Conservation (phyloP, 1,284 basidiomycete genomes). For the Phenoliferia sp. region DNA sequence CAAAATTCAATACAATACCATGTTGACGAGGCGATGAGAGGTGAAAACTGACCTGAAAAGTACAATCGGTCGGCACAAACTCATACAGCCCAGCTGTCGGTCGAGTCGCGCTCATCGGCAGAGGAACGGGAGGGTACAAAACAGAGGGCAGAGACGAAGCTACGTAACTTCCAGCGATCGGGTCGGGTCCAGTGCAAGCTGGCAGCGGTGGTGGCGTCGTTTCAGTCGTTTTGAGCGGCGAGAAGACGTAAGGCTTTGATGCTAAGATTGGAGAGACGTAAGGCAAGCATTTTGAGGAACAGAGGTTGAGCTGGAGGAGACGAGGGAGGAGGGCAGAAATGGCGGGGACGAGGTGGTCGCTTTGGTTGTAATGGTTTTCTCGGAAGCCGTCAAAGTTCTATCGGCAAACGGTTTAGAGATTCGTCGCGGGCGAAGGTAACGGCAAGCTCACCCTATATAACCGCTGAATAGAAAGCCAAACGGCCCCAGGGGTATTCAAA, state of each 20-base stretch:
- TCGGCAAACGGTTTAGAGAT: not conserved
- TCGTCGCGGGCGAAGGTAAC: not conserved
- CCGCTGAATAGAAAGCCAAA: constrained; percentile 9
- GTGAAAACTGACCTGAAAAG: too few relatives aligned
- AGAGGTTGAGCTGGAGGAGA: constrained; percentile 8
- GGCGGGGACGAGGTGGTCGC: not conserved
- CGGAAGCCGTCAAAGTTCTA: constrained; percentile 14
- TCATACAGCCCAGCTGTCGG: constrained; percentile 5
- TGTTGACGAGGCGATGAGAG: too few relatives aligned
- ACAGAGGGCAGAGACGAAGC: constrained; percentile 8
- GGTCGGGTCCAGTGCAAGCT: not conserved
- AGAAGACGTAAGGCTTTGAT: not conserved
- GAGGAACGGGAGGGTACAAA: constrained; percentile 11
- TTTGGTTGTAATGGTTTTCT: not conserved
- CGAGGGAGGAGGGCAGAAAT: not conserved
- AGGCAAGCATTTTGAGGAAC: constrained; percentile 1
- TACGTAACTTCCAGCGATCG: constrained; percentile 8
- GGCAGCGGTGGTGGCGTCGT: not conserved
- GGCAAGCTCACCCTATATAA: constrained; percentile 7
- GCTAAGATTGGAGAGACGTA: not conserved
- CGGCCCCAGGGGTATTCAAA: constrained; percentile 2
- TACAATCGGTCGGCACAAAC: constrained; percentile 5
- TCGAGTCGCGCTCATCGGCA: not conserved
- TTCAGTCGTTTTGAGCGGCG: not conserved
- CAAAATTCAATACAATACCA: too few relatives aligned